Conservation (phyloP, 1,284 basidiomycete species). For the Moniliophthora roreri region DNA sequence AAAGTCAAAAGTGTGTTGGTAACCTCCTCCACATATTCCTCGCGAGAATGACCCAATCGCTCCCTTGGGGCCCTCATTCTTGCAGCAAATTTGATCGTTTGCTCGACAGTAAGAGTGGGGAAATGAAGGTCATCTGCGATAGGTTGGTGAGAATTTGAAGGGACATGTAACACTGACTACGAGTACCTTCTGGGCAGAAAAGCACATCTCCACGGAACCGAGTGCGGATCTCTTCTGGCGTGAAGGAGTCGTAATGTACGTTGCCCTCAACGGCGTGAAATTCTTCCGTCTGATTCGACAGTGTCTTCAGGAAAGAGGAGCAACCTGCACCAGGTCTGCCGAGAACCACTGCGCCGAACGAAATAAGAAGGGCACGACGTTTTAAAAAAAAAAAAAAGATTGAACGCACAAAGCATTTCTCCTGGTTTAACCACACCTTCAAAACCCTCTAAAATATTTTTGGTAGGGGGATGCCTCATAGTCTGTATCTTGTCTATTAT, state of each 20-base stretch:
- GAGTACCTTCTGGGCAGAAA: constrained; percentile 49
- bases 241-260: constrained; percentile 62
- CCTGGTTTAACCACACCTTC: constrained; percentile 53
- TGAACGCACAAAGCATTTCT: constrained; percentile 48
- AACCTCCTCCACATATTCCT: constrained; percentile 40
- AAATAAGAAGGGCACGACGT: constrained; percentile 1
- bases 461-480: constrained; percentile 39
- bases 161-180: background rate
- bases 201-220: constrained; percentile 61
- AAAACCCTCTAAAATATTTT: constrained; percentile 46
- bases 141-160: background rate
- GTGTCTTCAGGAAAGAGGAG: constrained; percentile 56
- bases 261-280: constrained; percentile 57
- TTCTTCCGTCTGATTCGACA: constrained; percentile 54
- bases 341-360: constrained; percentile 42
- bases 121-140: constrained; percentile 62
- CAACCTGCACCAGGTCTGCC: constrained; percentile 64
- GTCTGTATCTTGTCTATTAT: constrained; percentile 30
- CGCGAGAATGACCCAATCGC: constrained; percentile 42
- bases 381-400: background rate
- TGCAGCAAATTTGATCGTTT: constrained; percentile 60
- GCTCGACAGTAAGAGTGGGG: constrained; percentile 66
- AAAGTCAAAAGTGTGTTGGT: constrained; percentile 63
- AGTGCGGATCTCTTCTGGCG: constrained; percentile 43
- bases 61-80: constrained; percentile 51